These are phyloP conservation scores for Penicillium sp. DNA, from an alignment of 2,329 filamentous ascomycete genomes.

Conservation along the genomic window DNA sequence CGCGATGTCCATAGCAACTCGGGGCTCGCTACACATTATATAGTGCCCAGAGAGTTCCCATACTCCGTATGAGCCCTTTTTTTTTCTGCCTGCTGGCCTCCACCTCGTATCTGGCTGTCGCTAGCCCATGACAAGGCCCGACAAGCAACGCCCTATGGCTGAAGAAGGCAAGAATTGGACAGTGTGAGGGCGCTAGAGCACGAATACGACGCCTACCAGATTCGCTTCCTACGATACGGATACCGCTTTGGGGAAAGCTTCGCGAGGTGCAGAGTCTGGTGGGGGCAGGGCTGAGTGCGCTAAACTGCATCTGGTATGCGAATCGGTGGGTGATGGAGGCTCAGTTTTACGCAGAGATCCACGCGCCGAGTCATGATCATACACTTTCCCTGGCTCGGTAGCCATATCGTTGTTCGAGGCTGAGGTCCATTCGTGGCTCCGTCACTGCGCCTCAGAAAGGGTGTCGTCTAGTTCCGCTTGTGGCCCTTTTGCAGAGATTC, in stretches of 20 bases:
- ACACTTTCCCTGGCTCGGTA: not conserved
- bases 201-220: not conserved
- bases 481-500: too few species aligned
- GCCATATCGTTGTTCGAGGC: not conserved
- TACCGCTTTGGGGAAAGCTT: not conserved
- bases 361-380: conserved; percentile 14
- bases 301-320: not conserved
- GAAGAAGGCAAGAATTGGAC: not conserved
- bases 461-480: too few species aligned
- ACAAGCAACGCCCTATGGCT: not conserved
- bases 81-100: not conserved
- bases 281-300: not conserved
- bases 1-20: not conserved
- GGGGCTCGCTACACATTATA: not conserved
- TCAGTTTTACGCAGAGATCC: conserved; percentile 8
- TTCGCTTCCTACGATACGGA: not conserved
- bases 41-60: not conserved
- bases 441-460: not conserved
- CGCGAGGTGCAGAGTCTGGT: not conserved
- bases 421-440: not conserved
- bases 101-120: not conserved
- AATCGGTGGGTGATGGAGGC: not conserved
- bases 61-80: not conserved
- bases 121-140: not conserved
- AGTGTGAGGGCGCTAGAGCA: not conserved